Evolutionary conservation across 345 rosid genomes (phyloP).

Genomic region (Eucalyptus curtisii): DNA sequence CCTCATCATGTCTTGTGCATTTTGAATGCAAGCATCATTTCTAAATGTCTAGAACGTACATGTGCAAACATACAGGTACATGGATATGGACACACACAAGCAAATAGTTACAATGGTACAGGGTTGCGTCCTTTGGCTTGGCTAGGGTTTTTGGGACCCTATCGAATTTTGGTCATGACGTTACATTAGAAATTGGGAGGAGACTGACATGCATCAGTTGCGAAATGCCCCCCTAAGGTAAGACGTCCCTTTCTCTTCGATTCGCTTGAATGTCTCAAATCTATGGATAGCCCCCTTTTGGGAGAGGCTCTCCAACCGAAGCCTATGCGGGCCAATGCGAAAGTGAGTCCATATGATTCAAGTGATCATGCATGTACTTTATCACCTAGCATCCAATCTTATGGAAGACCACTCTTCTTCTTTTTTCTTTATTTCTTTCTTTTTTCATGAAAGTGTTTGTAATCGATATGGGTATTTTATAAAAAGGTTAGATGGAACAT

Average conservation of each 20-base stretch:
- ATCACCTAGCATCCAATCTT: not conserved
- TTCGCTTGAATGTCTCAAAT: not conserved
- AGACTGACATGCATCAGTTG: not conserved
- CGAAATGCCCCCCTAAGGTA: not conserved
- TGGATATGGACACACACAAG: not conserved
- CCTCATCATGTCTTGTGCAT: not conserved
- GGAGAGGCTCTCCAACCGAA: not conserved
- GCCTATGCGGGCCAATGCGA: not conserved
- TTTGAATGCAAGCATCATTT: not conserved
- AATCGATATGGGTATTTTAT: not conserved
- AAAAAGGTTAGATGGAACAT: not conserved
- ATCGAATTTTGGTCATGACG: not conserved
- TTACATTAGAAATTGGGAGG: not conserved
- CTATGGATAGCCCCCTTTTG: not conserved
- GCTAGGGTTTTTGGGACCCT: not conserved
- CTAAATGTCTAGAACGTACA: not conserved
- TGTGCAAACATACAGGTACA: not conserved
- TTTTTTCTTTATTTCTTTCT: too few species aligned
- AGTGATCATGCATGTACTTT: not conserved
- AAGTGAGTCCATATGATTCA: not conserved
- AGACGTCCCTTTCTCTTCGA: not conserved
- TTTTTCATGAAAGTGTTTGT: not conserved
- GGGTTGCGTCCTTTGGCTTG: not conserved
- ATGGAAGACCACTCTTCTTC: not conserved
- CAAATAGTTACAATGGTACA: not conserved